Base-by-base conservation (phyloP, 768 basidiomycete species). In the Pisolithus tinctorius region DNA sequence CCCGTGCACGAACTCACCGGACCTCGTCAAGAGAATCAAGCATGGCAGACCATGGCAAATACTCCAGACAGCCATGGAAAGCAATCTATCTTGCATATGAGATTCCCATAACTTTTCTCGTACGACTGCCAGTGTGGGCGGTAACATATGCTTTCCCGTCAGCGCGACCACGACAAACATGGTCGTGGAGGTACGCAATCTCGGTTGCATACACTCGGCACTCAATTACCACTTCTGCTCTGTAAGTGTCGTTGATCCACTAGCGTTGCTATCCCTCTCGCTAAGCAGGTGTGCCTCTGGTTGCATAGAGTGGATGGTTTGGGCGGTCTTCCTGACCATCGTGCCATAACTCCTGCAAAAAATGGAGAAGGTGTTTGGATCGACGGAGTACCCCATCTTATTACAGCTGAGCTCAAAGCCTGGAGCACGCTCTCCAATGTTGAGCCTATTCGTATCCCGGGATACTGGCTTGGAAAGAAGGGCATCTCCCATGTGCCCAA, bases 381-480 rank as follows among this genome's bases (percentile, higher is more conserved):
- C 17, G 64, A 71, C 2, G 61, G 60, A 3, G 59, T 59, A 9
- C 57, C 66, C 3, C 58, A 67, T 14, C 60, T 70, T 29, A 53
- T 75, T 48, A 54, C 50, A 1, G 69, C 63, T 9, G 64, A 72
- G 23, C 52, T 70, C 25, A 55, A 59, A 36, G 56, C 51, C 29
- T 66, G 51, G 51, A 55, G 64, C 5, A 48, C 34, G 38, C 61
- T 64, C 25, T 69, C 78, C 8, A 59, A 65, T 6, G 73, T 80
- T 23, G 50, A 66, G 4, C 66, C 77, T 0, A 61, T 71, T 41
- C 70, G 69, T 30, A 69, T 83, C 37, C 78, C 81, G 9, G 81
- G 79, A 7, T 84, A 82, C 59, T 82, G 80, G 80, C 63, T 71
- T 25, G 71, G 77, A 63, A 76, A 74, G 58, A 63, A 68, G 30